A percentile compares a stretch with the other conserved stretches of the same genome.
Conservation (phyloP, 495 filamentous ascomycete genomes). For the Copromyces sp. region DNA sequence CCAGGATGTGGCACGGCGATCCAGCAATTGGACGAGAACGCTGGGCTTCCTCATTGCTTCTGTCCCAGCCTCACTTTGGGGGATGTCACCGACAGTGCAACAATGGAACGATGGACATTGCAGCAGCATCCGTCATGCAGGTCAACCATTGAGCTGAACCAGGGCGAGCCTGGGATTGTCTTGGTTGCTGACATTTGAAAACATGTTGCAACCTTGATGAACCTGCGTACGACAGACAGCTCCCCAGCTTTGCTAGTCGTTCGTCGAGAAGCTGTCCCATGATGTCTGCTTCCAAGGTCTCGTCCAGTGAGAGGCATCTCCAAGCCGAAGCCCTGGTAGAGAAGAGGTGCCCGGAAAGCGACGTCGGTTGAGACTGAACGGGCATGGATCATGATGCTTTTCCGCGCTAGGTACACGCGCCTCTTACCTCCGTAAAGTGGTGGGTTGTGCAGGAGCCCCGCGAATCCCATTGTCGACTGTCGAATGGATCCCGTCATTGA, state of each 20-base stretch:
- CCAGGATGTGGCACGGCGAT: constrained; percentile 7
- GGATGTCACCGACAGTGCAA: background rate
- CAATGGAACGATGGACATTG: constrained; percentile 4
- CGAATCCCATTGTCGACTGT: background rate
- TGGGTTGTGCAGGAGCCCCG: background rate
- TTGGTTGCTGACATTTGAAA: constrained; percentile 9
- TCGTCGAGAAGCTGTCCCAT: background rate
- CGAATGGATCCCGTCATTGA: background rate
- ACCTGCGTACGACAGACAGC: background rate
- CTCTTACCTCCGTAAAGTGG: background rate
- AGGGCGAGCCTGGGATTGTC: background rate
- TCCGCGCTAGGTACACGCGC: background rate
- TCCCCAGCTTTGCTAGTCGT: background rate
- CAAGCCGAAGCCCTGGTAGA: background rate
- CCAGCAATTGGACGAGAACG: constrained; percentile 9
- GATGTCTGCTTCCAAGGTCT: background rate
- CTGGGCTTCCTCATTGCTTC: background rate
- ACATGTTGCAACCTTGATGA: background rate
- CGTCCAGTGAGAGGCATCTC: background rate
- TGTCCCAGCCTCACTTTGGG: constrained; percentile 15
- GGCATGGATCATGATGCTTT: background rate
- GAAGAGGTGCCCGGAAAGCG: background rate
- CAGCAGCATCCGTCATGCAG: constrained; percentile 8
- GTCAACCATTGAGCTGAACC: constrained; percentile 7
- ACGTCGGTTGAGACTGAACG: background rate